Evolutionary conservation across 352 stramenopile species (phyloP).

Genomic region (Phytopythium helicoides): DNA sequence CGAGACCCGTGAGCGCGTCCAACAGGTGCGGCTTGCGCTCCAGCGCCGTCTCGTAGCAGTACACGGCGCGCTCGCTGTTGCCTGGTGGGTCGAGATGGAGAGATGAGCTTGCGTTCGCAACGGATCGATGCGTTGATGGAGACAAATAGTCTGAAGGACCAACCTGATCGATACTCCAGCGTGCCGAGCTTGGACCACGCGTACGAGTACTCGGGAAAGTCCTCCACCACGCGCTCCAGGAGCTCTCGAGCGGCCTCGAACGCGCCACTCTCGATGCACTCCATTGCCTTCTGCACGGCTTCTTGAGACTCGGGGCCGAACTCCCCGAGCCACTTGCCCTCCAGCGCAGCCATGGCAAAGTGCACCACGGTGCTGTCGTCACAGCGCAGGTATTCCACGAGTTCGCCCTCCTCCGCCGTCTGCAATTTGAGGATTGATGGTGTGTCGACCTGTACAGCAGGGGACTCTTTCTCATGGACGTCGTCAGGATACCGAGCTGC

Average conservation of each 20-base stretch:
- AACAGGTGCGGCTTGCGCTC: conserved; percentile 69
- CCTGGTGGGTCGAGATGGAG: conserved; percentile 19
- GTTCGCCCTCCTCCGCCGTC: conserved; percentile 55
- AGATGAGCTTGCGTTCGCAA: no score
- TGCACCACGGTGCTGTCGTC: conserved; percentile 69
- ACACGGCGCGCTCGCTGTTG: conserved; percentile 43
- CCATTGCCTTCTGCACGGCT: conserved; percentile 35
- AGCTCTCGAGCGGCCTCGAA: conserved; percentile 36
- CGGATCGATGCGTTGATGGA: no score
- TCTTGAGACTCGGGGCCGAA: conserved; percentile 35
- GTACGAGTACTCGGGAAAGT: conserved; percentile 57
- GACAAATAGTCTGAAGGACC: conserved; percentile 6
- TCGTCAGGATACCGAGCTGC: conserved; percentile 62
- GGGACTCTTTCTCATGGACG: conserved; percentile 10
- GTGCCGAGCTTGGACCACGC: conserved; percentile 78
- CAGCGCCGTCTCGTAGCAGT: conserved; percentile 59
- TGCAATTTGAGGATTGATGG: conserved; percentile 80
- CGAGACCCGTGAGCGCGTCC: conserved; percentile 69
- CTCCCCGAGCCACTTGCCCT: conserved; percentile 72
- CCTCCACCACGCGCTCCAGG: conserved; percentile 43
- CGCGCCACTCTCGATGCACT: conserved; percentile 26
- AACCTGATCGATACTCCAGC: conserved; percentile 56
- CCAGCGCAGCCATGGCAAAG: conserved; percentile 62
- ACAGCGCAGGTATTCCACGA: conserved; percentile 65
- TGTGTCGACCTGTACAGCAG: conserved; percentile 5